Evolutionary conservation across 164 flowering plant genomes (phyloP).

Genomic region (Magnolia officinalis): DNA sequence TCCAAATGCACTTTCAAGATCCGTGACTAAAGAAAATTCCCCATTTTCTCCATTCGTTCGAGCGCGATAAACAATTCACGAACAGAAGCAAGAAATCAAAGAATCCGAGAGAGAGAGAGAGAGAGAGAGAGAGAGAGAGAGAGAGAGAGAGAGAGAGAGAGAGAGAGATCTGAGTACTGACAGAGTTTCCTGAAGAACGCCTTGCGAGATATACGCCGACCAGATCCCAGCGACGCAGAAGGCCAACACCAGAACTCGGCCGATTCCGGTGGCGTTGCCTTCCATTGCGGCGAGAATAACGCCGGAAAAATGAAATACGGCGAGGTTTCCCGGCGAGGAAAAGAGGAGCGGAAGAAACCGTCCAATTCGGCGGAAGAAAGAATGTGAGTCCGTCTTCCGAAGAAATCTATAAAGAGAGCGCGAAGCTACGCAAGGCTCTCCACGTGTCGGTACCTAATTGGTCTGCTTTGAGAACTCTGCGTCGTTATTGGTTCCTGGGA

Average conservation of each 20-base stretch:
- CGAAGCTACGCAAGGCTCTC: neutral
- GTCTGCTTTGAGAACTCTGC: neutral
- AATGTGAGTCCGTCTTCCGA: too few species aligned
- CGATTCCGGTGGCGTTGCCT: slow-evolving; percentile 59
- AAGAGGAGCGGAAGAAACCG: neutral
- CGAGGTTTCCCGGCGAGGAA: slow-evolving; percentile 12
- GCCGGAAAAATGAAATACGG: slow-evolving; percentile 18
- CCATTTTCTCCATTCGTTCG: neutral
- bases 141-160: neutral
- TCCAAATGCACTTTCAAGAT: too few species aligned
- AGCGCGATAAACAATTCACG: neutral
- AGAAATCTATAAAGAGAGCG: neutral
- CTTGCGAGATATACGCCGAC: slow-evolving; percentile 94
- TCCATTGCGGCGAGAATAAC: slow-evolving; percentile 49
- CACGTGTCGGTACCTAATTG: slow-evolving; percentile 19
- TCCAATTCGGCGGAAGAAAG: neutral
- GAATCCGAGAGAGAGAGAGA: neutral
- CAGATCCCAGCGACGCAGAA: slow-evolving; percentile 94
- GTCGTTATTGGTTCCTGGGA: slow-evolving; percentile 17
- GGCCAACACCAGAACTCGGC: slow-evolving; percentile 62
- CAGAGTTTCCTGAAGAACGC: slow-evolving; percentile 88
- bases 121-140: neutral
- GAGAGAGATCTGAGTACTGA: slow-evolving; percentile 25
- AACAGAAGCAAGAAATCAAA: neutral
- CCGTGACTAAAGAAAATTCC: neutral